Conservation (phyloP, 495 filamentous ascomycete species). For the Friedmanniomyces simplex region DNA sequence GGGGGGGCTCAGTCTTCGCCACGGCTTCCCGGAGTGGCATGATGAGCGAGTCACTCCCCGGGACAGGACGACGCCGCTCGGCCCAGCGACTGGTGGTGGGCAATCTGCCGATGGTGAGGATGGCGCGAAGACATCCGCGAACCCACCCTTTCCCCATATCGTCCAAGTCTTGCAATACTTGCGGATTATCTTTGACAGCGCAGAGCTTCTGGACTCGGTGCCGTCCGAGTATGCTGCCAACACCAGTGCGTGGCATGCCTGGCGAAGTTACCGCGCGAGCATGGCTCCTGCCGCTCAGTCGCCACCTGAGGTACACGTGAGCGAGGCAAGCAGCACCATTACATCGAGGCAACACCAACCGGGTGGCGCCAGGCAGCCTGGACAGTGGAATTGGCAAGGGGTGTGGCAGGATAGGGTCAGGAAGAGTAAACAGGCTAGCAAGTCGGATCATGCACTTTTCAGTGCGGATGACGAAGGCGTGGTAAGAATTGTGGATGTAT, state of each 20-base stretch:
- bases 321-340: background rate
- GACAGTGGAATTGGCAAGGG: slow-evolving; percentile 92
- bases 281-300: background rate
- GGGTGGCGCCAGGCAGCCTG: slow-evolving; percentile 46
- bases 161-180: slow-evolving; percentile 68
- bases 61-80: background rate
- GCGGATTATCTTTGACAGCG: slow-evolving; percentile 68
- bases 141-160: slow-evolving; percentile 24
- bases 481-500: slow-evolving; percentile 35
- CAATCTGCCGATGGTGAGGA: background rate
- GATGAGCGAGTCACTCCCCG: slow-evolving; percentile 24
- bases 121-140: background rate
- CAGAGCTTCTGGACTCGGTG: slow-evolving; percentile 61
- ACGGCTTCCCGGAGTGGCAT: slow-evolving; percentile 81
- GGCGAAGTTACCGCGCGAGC: slow-evolving; percentile 16
- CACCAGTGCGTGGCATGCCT: slow-evolving; percentile 42
- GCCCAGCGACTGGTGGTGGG: no score
- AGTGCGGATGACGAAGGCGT: slow-evolving; percentile 59
- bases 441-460: slow-evolving; percentile 67
- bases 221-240: slow-evolving; percentile 77
- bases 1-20: slow-evolving; percentile 74
- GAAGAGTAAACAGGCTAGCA: slow-evolving; percentile 62
- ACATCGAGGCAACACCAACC: slow-evolving; percentile 5
- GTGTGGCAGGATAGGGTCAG: slow-evolving; percentile 82
- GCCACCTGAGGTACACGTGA: background rate